phyloP scores from a whole-genome alignment of 148 eudicot genomes.

The Suaeda aralocaspica region DNA sequence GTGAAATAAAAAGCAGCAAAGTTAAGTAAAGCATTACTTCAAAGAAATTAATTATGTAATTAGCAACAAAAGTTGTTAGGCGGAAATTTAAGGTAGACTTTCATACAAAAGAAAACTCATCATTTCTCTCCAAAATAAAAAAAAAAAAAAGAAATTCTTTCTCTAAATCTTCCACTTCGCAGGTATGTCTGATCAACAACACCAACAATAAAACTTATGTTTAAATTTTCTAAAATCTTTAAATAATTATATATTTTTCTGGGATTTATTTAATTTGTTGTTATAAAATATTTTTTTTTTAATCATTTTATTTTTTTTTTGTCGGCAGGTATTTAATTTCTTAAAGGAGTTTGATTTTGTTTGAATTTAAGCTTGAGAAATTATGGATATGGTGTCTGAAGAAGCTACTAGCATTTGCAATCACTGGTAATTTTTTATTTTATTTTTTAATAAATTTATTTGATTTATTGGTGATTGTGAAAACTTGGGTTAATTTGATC shows the following conservation, averaged over 20 bases:
- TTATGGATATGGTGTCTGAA: constrained; percentile 55
- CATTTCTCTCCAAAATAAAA: neutral
- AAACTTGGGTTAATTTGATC: constrained; percentile 5
- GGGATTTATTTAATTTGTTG: too few relatives aligned
- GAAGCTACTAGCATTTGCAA: constrained; percentile 47
- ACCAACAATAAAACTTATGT: too few relatives aligned
- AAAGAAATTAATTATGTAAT: too few relatives aligned
- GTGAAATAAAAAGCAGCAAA: too few relatives aligned
- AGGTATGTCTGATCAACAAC: too few relatives aligned
- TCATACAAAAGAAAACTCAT: too few relatives aligned
- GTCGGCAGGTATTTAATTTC: constrained; percentile 19
- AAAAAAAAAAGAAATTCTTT: too few relatives aligned
- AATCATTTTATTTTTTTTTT: neutral
- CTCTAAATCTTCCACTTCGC: too few relatives aligned
- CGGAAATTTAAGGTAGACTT: constrained; percentile 1
- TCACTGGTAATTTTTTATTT: constrained; percentile 50
- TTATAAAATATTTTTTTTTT: neutral
- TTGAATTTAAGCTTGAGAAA: constrained; percentile 12
- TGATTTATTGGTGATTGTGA: neutral
- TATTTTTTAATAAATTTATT: neutral
- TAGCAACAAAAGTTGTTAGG: neutral
- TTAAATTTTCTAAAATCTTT: too few relatives aligned
- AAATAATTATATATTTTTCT: too few relatives aligned
- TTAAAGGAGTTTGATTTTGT: constrained; percentile 1
- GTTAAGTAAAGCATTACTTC: too few relatives aligned